phyloP scores from a whole-genome alignment of 495 filamentous ascomycete genomes.

The Aspergillus bertholletiae region DNA sequence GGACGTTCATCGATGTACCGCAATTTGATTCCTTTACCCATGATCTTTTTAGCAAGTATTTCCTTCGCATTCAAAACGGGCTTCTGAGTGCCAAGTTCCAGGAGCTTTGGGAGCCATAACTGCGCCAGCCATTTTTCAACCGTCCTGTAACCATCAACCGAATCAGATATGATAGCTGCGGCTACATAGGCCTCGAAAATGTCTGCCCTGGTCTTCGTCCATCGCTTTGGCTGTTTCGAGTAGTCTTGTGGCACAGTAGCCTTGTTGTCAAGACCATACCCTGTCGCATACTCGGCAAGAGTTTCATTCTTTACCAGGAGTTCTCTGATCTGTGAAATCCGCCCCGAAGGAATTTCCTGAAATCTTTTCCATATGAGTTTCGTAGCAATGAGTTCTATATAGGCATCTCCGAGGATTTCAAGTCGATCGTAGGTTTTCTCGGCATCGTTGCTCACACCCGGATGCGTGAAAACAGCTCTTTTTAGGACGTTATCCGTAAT shows the following conservation, averaged over 20 bases:
- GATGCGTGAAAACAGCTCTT: constrained; percentile 65
- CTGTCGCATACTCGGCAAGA: constrained; percentile 57
- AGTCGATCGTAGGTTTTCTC: constrained; percentile 59
- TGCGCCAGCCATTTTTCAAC: constrained; percentile 65
- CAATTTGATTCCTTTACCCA: constrained; percentile 57
- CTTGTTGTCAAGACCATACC: constrained; percentile 64
- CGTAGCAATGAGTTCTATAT: constrained; percentile 66
- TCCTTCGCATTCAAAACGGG: constrained; percentile 45
- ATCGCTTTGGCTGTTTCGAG: constrained; percentile 41
- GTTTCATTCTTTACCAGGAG: constrained; percentile 74
- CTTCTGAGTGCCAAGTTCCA: constrained; percentile 35
- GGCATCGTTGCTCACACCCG: constrained; percentile 36
- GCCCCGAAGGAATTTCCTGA: constrained; percentile 52
- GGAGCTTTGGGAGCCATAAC: constrained; percentile 58
- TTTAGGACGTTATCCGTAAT: constrained; percentile 55
- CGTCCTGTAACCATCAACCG: constrained; percentile 52
- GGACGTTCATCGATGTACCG: constrained; percentile 58
- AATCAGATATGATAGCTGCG: constrained; percentile 64
- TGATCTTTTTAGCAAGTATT: constrained; percentile 52
- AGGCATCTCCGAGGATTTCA: constrained; percentile 75
- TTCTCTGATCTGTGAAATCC: constrained; percentile 64
- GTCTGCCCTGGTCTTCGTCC: constrained; percentile 72
- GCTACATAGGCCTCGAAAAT: constrained; percentile 88
- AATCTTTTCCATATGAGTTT: constrained; percentile 63
- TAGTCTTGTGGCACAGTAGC: constrained; percentile 48